These are phyloP conservation scores for Mycena sanguinolenta DNA, from an alignment of 768 basidiomycete genomes.

Conservation along the genomic window DNA sequence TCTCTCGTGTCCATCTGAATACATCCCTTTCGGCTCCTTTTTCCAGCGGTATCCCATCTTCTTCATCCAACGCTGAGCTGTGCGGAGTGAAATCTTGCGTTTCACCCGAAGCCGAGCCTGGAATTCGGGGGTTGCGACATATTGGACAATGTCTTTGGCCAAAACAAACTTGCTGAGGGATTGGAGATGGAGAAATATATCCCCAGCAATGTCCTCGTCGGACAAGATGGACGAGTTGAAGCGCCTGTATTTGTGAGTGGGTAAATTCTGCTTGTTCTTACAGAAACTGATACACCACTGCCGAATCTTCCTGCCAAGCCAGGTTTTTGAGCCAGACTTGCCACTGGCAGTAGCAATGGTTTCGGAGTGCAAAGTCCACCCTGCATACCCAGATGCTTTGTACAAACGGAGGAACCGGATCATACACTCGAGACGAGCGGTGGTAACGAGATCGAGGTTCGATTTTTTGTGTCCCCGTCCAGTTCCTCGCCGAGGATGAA, in stretches of 20 bases:
- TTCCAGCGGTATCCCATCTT: constrained; percentile 18
- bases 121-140: constrained; percentile 28
- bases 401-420: constrained; percentile 12
- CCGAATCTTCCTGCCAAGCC: constrained; percentile 7
- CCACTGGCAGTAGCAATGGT: background rate
- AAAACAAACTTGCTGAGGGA: constrained; percentile 35
- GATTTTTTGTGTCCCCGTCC: constrained; percentile 9
- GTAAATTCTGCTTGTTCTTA: constrained; percentile 3
- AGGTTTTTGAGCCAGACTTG: background rate
- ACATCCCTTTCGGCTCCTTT: constrained; percentile 11
- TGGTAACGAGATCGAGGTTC: constrained; percentile 4
- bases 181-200: constrained; percentile 37
- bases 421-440: constrained; percentile 13
- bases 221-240: constrained; percentile 15
- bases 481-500: background rate
- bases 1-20: constrained; percentile 12
- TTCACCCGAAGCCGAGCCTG: constrained; percentile 31
- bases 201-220: constrained; percentile 35
- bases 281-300: constrained; percentile 14
- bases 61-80: constrained; percentile 11
- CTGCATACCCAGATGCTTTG: constrained; percentile 3
- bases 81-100: constrained; percentile 33
- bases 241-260: constrained; percentile 4
- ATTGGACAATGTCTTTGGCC: constrained; percentile 36
- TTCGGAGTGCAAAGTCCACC: constrained; percentile 21